Base-by-base conservation (phyloP, 1,284 basidiomycete species). In the Fomitopsis palustris region DNA sequence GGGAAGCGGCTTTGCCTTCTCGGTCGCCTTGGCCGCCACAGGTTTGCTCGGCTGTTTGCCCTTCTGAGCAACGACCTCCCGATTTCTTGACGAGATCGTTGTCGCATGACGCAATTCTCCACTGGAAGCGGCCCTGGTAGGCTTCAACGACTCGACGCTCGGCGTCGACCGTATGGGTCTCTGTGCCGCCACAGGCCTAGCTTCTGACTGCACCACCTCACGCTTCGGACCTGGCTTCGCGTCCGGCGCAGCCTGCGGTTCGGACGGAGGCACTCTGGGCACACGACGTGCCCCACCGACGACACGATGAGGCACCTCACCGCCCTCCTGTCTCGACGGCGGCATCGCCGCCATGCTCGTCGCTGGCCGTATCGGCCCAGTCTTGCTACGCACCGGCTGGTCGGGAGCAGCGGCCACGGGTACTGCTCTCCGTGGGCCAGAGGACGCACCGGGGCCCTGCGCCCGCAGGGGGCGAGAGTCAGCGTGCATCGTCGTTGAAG, bases 231-330 rank as follows among this genome's bases (percentile, higher is more conserved):
- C 29, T 5, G 6, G 49, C 7, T 56, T 58, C 9, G 54, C 54
- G 4, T 42, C 54, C 39, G 33, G 9, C 8, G 55, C 19, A 2
- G 47, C 39, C 1, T 60, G 37, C 23, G 29, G 16, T 16, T 51
- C 29, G 19, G 49, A 29, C n/a, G 49, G 49, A 8, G 64, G 62
- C 49, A 64, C 41, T 3, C 63, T 56, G 21, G 64, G 56, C 17
- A 69, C 67, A 19, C 67, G 65, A n/a, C 67, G 49, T 3, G 67
- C 67, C 2, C 67, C 67, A 3, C 67, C 67, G 1, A 64, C 54
- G n/a, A 64, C 62, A 9, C 65, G 65, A n/a, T 58, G 61, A 23
- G 59, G 59, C 49, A 53, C 61, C 57, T 64, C 61, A 19, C 52
- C 55, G 3, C 41, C 43, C 12, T 61, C 60, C 0, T 57, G 56